Percentiles rank a stretch among this genome's conserved stretches.
These are phyloP conservation scores for Boletus tylopilopsis DNA, from an alignment of 768 basidiomycete genomes.

Conservation along the genomic window DNA sequence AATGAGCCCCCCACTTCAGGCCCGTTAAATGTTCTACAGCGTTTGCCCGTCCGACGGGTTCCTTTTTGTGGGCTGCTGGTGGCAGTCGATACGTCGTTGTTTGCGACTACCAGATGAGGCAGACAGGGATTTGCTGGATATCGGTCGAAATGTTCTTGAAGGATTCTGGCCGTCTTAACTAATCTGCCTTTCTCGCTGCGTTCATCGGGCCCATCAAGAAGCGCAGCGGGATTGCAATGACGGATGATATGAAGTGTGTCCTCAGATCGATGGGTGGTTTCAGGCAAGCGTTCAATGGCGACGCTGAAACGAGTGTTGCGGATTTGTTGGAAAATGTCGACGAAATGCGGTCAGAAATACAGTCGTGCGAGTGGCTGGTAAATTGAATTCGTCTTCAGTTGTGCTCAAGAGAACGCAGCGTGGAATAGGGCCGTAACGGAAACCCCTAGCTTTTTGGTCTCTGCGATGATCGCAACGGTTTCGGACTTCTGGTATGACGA, in stretches of 20 bases:
- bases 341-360: too few species aligned
- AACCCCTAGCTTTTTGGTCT: conserved; percentile 8
- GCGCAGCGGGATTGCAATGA: conserved; percentile 9
- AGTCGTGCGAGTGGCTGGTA: too few species aligned
- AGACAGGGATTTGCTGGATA: conserved; percentile 15
- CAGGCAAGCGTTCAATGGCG: conserved; percentile 17
- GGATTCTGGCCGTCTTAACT: conserved; percentile 8
- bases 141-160: conserved; percentile 11
- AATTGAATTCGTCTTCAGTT: conserved; percentile 18
- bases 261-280: conserved; percentile 15
- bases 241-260: conserved; percentile 18
- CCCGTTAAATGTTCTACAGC: too few species aligned
- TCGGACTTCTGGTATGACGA: neutral
- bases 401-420: conserved; percentile 21
- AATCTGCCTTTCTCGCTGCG: conserved; percentile 7
- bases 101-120: conserved; percentile 1
- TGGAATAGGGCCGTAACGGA: conserved; percentile 20
- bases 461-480: conserved; percentile 10
- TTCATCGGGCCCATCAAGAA: conserved; percentile 15
- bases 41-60: neutral
- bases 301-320: conserved; percentile 8
- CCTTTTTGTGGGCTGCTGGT: too few species aligned
- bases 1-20: conserved; percentile 1
- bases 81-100: too few species aligned
- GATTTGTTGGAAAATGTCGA: too few species aligned